These are phyloP conservation scores for Calonectria pauciramosa DNA, from an alignment of 2,329 filamentous ascomycete genomes.

Conservation along the genomic window DNA sequence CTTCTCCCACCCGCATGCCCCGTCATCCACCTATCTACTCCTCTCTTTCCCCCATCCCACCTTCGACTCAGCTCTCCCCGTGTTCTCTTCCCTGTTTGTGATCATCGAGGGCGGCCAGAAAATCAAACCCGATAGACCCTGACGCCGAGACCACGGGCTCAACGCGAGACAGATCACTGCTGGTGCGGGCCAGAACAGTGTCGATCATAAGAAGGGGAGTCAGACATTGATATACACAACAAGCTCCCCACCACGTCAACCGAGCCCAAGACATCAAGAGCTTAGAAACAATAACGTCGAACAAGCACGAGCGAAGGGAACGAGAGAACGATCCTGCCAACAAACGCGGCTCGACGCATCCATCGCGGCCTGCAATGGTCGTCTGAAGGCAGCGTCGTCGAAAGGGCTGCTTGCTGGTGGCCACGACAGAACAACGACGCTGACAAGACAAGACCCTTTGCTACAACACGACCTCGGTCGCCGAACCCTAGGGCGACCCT, in stretches of 20 bases:
- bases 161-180: constrained; percentile 10
- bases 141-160: not conserved
- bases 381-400: constrained; percentile 30
- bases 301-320: not conserved
- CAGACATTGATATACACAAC: constrained; percentile 6
- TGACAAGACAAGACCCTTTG: not conserved
- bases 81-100: not conserved
- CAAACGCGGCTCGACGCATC: not conserved
- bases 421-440: constrained; percentile 14
- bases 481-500: not conserved
- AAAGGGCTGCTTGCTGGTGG: constrained; percentile 23
- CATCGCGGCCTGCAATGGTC: constrained; percentile 22
- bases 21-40: constrained; percentile 1
- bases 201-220: not conserved
- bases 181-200: not conserved
- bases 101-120: constrained; percentile 15
- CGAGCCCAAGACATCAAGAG: not conserved
- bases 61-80: constrained; percentile 1
- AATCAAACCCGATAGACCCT: constrained; percentile 11
- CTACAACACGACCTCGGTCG: not conserved
- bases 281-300: not conserved
- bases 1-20: constrained; percentile 4
- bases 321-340: not conserved
- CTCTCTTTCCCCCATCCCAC: constrained; percentile 8
- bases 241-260: not conserved